phyloP scores from a whole-genome alignment of 2,329 filamentous ascomycete species.

The Hymenoscyphus albidus region DNA sequence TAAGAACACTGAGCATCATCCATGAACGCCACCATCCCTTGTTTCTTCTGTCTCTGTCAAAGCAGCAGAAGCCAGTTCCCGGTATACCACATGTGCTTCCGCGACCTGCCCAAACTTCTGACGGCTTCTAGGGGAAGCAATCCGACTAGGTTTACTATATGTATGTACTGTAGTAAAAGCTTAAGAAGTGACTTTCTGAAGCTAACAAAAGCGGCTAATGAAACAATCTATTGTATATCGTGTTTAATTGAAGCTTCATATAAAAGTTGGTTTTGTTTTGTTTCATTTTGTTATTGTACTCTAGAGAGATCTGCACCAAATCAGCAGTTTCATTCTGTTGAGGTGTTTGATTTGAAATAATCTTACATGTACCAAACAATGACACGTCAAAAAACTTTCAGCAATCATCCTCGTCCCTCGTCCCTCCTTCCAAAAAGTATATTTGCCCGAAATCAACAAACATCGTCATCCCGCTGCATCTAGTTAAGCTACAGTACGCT shows the following conservation, averaged over 20 bases:
- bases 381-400: not conserved
- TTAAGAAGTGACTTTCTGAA: not conserved
- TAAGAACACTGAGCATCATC: not conserved
- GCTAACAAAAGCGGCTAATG: not conserved
- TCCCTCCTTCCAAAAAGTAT: not conserved
- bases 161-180: not conserved
- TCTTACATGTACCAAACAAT: not conserved
- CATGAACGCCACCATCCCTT: not conserved
- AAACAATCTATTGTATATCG: not conserved
- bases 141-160: not conserved
- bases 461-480: not conserved
- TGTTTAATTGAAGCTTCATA: too few species aligned
- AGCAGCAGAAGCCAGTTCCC: not conserved
- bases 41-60: not conserved
- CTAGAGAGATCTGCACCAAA: too few species aligned
- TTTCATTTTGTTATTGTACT: too few species aligned
- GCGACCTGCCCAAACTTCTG: not conserved
- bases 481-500: too few species aligned
- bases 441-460: not conserved
- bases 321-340: too few species aligned
- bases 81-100: not conserved
- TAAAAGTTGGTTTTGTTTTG: too few species aligned
- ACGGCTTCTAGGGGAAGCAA: not conserved
- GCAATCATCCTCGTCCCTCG: not conserved
- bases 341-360: too few species aligned